Conservation (phyloP, 2,329 filamentous ascomycete genomes). For the Diplocarpon mali region DNA sequence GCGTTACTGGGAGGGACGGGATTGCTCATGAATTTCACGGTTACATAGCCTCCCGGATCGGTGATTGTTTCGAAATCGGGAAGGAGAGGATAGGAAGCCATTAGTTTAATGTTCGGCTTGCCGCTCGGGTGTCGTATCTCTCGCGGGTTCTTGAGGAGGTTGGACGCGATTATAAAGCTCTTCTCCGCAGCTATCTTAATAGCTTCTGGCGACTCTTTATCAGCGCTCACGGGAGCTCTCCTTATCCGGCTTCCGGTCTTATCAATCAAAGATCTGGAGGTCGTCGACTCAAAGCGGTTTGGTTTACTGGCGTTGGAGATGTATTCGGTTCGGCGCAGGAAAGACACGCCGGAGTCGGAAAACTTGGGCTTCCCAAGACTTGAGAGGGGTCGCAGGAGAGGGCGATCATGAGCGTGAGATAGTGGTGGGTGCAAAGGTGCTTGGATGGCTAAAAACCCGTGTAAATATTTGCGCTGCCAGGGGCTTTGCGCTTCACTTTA, state of each 20-base stretch:
- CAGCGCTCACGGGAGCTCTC: conserved; percentile 37
- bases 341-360: conserved; percentile 71
- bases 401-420: conserved; percentile 73
- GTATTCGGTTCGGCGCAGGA: conserved; percentile 92
- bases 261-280: conserved; percentile 40
- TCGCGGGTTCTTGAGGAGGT: conserved; percentile 42
- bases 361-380: conserved; percentile 76
- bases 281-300: conserved; percentile 38
- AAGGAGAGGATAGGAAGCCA: conserved; percentile 49
- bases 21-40: conserved; percentile 57
- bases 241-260: conserved; percentile 28
- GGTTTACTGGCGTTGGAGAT: conserved; percentile 56
- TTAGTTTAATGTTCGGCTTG: conserved; percentile 43
- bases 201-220: conserved; percentile 51
- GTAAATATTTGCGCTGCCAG: conserved; percentile 15
- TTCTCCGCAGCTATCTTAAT: conserved; percentile 59
- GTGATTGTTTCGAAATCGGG: conserved; percentile 60
- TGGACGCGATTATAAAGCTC: conserved; percentile 44
- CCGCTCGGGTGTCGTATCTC: conserved; percentile 43
- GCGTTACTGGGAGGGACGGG: conserved; percentile 41
- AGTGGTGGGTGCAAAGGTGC: conserved; percentile 59
- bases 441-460: conserved; percentile 56
- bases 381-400: conserved; percentile 71
- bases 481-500: conserved; percentile 24
- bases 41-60: conserved; percentile 57